phyloP scores from a whole-genome alignment of 2,329 filamentous ascomycete genomes.

The Paraphoma sp. region DNA sequence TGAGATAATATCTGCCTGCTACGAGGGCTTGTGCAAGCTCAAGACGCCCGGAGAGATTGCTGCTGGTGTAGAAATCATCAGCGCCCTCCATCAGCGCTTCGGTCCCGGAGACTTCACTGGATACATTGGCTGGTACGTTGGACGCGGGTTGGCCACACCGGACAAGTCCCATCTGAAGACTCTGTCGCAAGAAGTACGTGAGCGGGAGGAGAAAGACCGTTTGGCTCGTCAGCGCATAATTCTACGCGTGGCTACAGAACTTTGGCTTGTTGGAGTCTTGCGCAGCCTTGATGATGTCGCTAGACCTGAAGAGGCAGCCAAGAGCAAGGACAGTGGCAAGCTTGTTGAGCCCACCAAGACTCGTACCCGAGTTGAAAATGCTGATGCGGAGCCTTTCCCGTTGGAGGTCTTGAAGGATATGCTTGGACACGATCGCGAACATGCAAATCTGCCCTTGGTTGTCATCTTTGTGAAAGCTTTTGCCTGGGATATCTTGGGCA shows the following conservation, averaged over 20 bases:
- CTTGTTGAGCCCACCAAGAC: constrained; percentile 66
- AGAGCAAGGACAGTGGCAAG: constrained; percentile 64
- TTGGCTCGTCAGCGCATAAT: constrained; percentile 84
- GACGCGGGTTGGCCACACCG: constrained; percentile 87
- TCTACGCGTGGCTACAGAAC: constrained; percentile 87
- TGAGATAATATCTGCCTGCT: constrained; percentile 94
- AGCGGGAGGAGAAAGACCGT: constrained; percentile 95
- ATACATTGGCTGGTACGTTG: constrained; percentile 89
- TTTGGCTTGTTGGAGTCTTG: constrained; percentile 92
- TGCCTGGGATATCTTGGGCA: constrained; percentile 91
- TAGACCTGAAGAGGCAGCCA: constrained; percentile 68
- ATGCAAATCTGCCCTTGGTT: constrained; percentile 86
- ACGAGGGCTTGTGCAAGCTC: constrained; percentile 89
- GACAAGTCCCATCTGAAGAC: constrained; percentile 85
- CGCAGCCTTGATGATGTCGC: constrained; percentile 77
- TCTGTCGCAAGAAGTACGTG: constrained; percentile 79
- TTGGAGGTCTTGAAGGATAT: constrained; percentile 98
- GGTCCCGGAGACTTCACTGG: constrained; percentile 89
- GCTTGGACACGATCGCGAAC: constrained; percentile 90
- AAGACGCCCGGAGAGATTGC: constrained; percentile 92
- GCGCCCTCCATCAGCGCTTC: constrained; percentile 94
- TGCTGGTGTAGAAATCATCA: constrained; percentile 89
- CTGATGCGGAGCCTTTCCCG: constrained; percentile 87
- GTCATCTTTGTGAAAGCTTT: constrained; percentile 97
- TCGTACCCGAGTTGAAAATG: constrained; percentile 65